Conservation (phyloP, 306 rosid genomes). For the Cucumis sativus region DNA sequence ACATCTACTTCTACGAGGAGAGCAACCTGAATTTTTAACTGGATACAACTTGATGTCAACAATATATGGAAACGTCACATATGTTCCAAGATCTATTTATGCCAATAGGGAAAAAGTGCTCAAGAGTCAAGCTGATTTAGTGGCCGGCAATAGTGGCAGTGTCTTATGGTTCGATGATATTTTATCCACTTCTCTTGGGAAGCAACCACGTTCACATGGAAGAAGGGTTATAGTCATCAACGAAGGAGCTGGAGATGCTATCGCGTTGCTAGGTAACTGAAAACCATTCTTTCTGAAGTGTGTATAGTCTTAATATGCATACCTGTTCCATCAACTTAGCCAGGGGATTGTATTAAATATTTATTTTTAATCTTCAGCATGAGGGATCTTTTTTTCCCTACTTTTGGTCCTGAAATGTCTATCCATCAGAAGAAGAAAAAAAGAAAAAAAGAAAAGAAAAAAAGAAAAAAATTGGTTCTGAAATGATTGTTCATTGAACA, state of each 20-base stretch:
- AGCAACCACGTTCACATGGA: slow-evolving; percentile 14
- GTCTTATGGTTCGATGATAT: slow-evolving; percentile 52
- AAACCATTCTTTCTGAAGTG: slow-evolving; percentile 5
- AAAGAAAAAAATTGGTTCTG: background rate
- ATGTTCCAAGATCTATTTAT: slow-evolving; percentile 60
- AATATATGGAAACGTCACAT: slow-evolving; percentile 68
- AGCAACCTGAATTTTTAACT: slow-evolving; percentile 73
- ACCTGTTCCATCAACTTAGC: background rate
- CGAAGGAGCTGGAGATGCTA: slow-evolving; percentile 93
- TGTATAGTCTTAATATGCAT: background rate
- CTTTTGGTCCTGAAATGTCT: background rate
- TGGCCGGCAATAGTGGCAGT: slow-evolving; percentile 43
- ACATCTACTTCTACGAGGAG: slow-evolving; percentile 84
- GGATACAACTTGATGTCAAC: slow-evolving; percentile 91
- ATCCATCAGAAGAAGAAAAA: background rate
- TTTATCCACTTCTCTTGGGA: slow-evolving; percentile 27
- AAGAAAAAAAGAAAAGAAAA: too few relatives aligned
- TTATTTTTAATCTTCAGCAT: background rate
- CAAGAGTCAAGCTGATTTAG: slow-evolving; percentile 39
- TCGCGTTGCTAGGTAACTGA: slow-evolving; percentile 74
- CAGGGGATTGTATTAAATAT: background rate
- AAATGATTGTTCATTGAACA: background rate
- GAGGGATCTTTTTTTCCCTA: background rate
- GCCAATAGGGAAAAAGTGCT: slow-evolving; percentile 66
- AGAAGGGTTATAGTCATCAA: slow-evolving; percentile 55